phyloP scores from a whole-genome alignment of 371 early-diverging fungal genomes.

The Gilbertella persicaria region DNA sequence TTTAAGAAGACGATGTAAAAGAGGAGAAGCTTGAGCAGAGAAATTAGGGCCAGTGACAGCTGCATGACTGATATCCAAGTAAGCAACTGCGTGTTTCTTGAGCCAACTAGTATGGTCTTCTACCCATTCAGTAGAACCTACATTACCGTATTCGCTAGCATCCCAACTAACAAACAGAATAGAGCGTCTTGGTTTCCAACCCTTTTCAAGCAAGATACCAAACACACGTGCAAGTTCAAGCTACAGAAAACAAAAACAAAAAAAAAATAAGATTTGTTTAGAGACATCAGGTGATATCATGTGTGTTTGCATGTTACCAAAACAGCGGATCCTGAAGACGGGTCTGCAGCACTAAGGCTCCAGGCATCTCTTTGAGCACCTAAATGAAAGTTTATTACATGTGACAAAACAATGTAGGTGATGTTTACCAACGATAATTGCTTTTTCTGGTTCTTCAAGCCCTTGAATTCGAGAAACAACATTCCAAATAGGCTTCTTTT shows the following conservation, averaged over 20 bases:
- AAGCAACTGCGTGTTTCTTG: conserved; percentile 53
- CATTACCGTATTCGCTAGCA: conserved; percentile 65
- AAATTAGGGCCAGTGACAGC: conserved; percentile 54
- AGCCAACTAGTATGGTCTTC: conserved; percentile 64
- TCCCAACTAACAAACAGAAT: conserved; percentile 72
- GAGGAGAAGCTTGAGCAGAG: conserved; percentile 52
- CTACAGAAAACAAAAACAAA: conserved; percentile 11
- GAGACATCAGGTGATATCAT: no score
- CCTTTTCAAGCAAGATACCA: conserved; percentile 55
- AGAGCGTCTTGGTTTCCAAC: conserved; percentile 71
- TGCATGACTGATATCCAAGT: conserved; percentile 59
- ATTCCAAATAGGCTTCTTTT: conserved; percentile 65
- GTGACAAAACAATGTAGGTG: background rate
- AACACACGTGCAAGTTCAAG: conserved; percentile 60
- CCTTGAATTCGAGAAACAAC: conserved; percentile 65
- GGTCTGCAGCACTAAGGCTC: conserved; percentile 70
- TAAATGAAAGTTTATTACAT: conserved; percentile 2
- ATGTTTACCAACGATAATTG: conserved; percentile 53
- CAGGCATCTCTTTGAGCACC: conserved; percentile 72
- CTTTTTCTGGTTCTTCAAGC: conserved; percentile 54
- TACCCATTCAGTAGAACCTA: conserved; percentile 75
- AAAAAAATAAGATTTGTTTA: background rate
- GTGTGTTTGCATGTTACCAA: conserved; percentile 41
- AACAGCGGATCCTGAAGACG: conserved; percentile 63
- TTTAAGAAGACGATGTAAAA: conserved; percentile 47